phyloP scores from a whole-genome alignment of 164 flowering plant genomes.

The Tinospora cordifolia region DNA sequence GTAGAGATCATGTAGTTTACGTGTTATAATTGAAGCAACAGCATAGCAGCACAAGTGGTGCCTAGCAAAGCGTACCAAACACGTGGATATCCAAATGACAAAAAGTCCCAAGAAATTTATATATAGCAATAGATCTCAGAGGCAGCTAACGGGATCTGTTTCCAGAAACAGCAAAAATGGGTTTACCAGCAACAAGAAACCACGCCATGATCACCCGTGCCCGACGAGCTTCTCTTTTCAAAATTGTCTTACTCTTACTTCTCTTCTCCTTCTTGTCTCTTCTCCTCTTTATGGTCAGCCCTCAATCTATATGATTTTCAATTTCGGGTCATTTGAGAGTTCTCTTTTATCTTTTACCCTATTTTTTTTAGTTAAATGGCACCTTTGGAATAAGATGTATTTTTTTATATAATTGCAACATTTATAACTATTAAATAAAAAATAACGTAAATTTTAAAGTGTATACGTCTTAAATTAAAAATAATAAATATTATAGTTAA shows the following conservation, averaged over 20 bases:
- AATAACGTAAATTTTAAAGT: too few species aligned
- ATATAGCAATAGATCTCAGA: neutral
- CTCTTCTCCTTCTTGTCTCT: conserved; percentile 36
- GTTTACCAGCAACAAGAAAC: neutral
- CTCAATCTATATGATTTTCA: neutral
- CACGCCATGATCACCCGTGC: neutral
- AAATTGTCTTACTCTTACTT: conserved; percentile 20
- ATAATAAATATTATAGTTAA: too few species aligned
- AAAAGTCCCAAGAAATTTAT: neutral
- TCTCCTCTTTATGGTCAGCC: conserved; percentile 37
- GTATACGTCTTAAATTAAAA: too few species aligned
- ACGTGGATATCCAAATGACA: neutral
- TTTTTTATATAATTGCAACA: too few species aligned
- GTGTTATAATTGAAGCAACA: neutral
- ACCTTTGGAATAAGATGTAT: too few species aligned
- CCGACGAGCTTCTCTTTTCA: neutral
- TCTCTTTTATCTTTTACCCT: too few species aligned
- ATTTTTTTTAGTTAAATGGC: too few species aligned
- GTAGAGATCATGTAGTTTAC: neutral
- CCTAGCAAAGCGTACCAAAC: neutral
- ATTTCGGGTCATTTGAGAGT: too few species aligned
- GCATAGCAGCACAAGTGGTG: neutral
- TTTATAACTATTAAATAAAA: too few species aligned
- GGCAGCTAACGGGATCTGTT: too few species aligned
- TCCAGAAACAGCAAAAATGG: conserved; percentile 2